These are phyloP conservation scores for Cephaloascus albidus DNA, from an alignment of 805 yeast genomes.

Conservation along the genomic window DNA sequence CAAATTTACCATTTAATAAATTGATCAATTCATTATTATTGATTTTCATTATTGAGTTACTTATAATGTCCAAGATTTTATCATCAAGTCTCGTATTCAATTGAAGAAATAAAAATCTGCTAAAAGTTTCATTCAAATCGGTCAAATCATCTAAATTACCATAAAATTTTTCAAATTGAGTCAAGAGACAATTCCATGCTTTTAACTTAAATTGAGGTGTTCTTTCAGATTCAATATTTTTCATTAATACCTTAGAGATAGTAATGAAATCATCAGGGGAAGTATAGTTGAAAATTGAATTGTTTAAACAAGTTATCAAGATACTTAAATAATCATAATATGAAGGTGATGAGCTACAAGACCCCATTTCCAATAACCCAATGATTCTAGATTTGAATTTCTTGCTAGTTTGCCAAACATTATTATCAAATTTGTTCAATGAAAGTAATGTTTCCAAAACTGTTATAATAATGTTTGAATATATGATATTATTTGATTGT, in stretches of 20 bases:
- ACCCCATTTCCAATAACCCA: conserved; percentile 41
- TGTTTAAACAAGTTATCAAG: conserved; percentile 6
- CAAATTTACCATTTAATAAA: background rate
- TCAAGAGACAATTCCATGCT: conserved; percentile 16
- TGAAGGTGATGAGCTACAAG: conserved; percentile 39
- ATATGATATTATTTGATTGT: conserved; percentile 23
- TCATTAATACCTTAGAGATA: conserved; percentile 7
- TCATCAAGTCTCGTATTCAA: conserved; percentile 1
- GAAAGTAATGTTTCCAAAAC: conserved; percentile 37
- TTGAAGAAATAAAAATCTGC: background rate
- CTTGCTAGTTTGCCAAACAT: conserved; percentile 46
- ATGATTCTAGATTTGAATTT: conserved; percentile 32
- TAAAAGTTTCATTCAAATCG: background rate
- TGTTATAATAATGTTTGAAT: conserved; percentile 36
- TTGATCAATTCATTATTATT: conserved; percentile 1
- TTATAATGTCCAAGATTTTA: conserved; percentile 5
- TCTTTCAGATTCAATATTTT: conserved; percentile 12
- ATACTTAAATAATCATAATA: conserved; percentile 29
- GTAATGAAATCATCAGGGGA: conserved; percentile 3
- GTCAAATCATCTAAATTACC: too few species aligned
- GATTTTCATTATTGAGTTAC: conserved; percentile 8
- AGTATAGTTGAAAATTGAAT: background rate
- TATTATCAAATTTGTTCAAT: conserved; percentile 34
- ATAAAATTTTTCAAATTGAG: background rate
- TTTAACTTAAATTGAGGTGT: conserved; percentile 8